These are phyloP conservation scores for Epichloe aotearoae DNA, from an alignment of 2,329 filamentous ascomycete genomes.

Conservation along the genomic window DNA sequence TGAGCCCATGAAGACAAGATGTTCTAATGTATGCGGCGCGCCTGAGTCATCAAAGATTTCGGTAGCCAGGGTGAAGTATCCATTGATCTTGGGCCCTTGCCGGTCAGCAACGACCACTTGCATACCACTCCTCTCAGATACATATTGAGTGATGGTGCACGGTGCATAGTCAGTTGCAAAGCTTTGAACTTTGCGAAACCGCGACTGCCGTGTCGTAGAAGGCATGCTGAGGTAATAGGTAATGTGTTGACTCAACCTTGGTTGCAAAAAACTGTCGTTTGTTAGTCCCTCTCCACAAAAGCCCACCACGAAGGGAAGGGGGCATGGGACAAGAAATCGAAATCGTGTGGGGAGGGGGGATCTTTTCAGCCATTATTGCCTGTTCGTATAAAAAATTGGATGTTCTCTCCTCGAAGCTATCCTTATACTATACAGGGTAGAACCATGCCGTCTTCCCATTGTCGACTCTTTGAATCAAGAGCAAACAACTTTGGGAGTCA, in stretches of 20 bases:
- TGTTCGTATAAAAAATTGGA: too few species aligned
- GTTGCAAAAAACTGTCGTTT: not conserved
- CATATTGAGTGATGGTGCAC: slow-evolving; percentile 84
- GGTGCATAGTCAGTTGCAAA: slow-evolving; percentile 88
- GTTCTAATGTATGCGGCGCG: slow-evolving; percentile 75
- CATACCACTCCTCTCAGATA: slow-evolving; percentile 89
- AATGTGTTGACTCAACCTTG: not conserved
- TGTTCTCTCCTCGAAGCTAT: not conserved
- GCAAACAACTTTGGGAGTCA: not conserved
- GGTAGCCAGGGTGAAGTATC: slow-evolving; percentile 89
- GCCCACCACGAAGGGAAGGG: too few species aligned
- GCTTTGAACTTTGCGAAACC: slow-evolving; percentile 73
- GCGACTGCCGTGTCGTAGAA: slow-evolving; percentile 12
- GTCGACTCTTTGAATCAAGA: not conserved
- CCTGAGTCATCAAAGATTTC: slow-evolving; percentile 97
- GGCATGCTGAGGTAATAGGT: slow-evolving; percentile 3
- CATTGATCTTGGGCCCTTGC: slow-evolving; percentile 86
- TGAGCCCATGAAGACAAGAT: slow-evolving; percentile 80
- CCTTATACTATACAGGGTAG: not conserved
- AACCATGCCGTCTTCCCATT: not conserved
- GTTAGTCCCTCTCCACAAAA: not conserved
- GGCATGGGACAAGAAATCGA: not conserved
- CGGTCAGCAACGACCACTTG: slow-evolving; percentile 84
- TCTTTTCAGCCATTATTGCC: not conserved
- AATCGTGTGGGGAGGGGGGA: not conserved